Percentiles rank a stretch among this genome's conserved stretches.
Evolutionary conservation across 805 yeast species (phyloP).

Genomic region (Candida insectorum): DNA sequence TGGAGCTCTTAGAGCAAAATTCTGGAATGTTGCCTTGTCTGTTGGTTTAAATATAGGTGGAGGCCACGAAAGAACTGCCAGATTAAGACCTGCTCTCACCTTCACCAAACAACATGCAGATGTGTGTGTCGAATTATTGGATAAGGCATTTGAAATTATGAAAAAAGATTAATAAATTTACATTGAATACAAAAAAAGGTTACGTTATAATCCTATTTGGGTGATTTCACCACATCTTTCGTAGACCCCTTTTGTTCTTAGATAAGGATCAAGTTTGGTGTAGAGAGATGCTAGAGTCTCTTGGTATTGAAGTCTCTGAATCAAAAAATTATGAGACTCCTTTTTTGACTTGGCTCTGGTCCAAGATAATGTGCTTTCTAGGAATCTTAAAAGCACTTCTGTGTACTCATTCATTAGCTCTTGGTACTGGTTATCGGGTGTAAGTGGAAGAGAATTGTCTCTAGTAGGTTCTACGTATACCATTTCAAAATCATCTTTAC

Average conservation of each 20-base stretch:
- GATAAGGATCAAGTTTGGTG: slow-evolving; percentile 67
- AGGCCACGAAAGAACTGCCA: slow-evolving; percentile 70
- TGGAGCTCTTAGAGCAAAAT: slow-evolving; percentile 50
- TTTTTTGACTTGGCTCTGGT: slow-evolving; percentile 51
- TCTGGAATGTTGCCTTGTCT: slow-evolving; percentile 53
- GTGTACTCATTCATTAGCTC: slow-evolving; percentile 33
- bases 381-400: slow-evolving; percentile 36
- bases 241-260: slow-evolving; percentile 69
- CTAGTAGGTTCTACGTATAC: slow-evolving; percentile 55
- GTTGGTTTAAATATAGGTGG: slow-evolving; percentile 79
- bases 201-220: slow-evolving; percentile 5
- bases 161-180: too few relatives aligned
- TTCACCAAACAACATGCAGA: slow-evolving; percentile 59
- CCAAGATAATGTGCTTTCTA: slow-evolving; percentile 71
- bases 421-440: slow-evolving; percentile 33
- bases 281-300: slow-evolving; percentile 57
- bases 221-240: slow-evolving; percentile 61
- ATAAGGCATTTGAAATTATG: slow-evolving; percentile 1
- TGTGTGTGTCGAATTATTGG: slow-evolving; percentile 39
- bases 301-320: slow-evolving; percentile 53
- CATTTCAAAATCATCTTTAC: slow-evolving; percentile 54
- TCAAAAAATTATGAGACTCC: slow-evolving; percentile 43
- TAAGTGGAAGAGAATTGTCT: slow-evolving; percentile 35
- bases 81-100: slow-evolving; percentile 68
- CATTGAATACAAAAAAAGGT: too few relatives aligned